Evolutionary conservation across 495 filamentous ascomycete species (phyloP), one percentile per base, ranked within the genome.

Genomic region (Acidomyces sp.): DNA sequence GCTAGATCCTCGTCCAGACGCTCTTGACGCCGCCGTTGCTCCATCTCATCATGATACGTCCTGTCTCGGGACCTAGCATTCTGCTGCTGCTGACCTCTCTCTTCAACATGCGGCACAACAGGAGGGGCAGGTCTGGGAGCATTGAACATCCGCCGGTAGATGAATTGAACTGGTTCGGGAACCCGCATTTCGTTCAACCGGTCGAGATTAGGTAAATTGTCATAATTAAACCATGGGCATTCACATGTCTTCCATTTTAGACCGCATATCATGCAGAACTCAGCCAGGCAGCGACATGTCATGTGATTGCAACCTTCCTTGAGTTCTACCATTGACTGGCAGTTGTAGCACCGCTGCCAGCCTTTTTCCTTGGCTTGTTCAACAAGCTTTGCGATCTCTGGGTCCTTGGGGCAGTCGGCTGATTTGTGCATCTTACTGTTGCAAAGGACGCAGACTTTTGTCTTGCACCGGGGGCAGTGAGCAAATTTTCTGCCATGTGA

Each of bases 271-370:
- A 84, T 82, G 61, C 83, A 92, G 57, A 86, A 87, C 49, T 86
- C 73, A 17, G 81, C 82, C 35, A 71, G 75, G 55, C 83, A 88
- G 37, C 74, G 80, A 58, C 77, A 90, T 32, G 76, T 85, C 75
- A 87, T 86, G 53, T 86, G 84, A 58, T 84, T 85, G 56, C 80
- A 85, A 34, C 83, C 82, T 53, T 83, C 76, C 50, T 78, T 77
- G 34, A 84, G 60, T 56, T 90, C 81, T n/a, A 87, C 79, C 58
- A 78, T 71, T 13, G 74, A 68, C 39, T 68, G 74, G 62, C 84
- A 90, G 46, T 68, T 77, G 57, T 74, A 78, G 52, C 85, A 92
- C 21, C 75, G 68, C 53, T 84, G 77, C 74, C 80, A 85, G 17
- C 80, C 80, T 45, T 80, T 71, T 37, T 79, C 62, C 46, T 77